These are phyloP conservation scores for Torulaspora gathmanii DNA, from an alignment of 805 yeast genomes.

Conservation along the genomic window DNA sequence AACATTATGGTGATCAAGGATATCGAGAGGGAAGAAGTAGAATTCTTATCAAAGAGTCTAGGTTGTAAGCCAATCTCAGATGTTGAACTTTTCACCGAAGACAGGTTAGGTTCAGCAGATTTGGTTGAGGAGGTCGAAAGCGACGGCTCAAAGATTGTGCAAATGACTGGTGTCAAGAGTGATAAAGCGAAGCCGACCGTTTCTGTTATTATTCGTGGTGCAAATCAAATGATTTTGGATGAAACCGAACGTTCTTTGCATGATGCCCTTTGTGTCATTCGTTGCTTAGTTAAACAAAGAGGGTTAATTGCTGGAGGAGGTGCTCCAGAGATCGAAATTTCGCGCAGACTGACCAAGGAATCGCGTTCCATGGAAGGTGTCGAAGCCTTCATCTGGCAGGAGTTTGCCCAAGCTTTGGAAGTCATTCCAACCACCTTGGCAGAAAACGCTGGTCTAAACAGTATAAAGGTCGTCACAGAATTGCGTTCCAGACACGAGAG, in stretches of 20 bases:
- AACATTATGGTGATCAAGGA: constrained; percentile 93
- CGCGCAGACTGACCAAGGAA: constrained; percentile 68
- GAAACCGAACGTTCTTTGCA: constrained; percentile 97
- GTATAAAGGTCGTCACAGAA: constrained; percentile 87
- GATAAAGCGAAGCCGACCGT: constrained; percentile 50
- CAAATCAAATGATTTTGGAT: constrained; percentile 82
- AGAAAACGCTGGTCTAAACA: constrained; percentile 90
- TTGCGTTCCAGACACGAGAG: constrained; percentile 83
- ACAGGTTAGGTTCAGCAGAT: constrained; percentile 87
- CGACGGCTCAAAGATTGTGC: constrained; percentile 83
- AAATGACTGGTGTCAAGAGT: constrained; percentile 72
- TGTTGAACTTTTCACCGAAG: constrained; percentile 87
- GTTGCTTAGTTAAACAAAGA: constrained; percentile 82
- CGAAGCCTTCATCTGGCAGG: constrained; percentile 86
- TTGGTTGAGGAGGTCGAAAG: constrained; percentile 86
- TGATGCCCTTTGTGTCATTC: constrained; percentile 92
- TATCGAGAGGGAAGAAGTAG: constrained; percentile 93
- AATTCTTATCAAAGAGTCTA: constrained; percentile 72
- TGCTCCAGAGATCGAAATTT: constrained; percentile 91
- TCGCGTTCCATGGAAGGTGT: constrained; percentile 72
- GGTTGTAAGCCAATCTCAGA: constrained; percentile 98
- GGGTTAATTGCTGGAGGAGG: constrained; percentile 98
- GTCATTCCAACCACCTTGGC: constrained; percentile 92
- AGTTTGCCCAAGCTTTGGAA: constrained; percentile 87
- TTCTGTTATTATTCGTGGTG: constrained; percentile 91